phyloP scores from a whole-genome alignment of 1,284 basidiomycete genomes.

The Moesziomyces aphidis region DNA sequence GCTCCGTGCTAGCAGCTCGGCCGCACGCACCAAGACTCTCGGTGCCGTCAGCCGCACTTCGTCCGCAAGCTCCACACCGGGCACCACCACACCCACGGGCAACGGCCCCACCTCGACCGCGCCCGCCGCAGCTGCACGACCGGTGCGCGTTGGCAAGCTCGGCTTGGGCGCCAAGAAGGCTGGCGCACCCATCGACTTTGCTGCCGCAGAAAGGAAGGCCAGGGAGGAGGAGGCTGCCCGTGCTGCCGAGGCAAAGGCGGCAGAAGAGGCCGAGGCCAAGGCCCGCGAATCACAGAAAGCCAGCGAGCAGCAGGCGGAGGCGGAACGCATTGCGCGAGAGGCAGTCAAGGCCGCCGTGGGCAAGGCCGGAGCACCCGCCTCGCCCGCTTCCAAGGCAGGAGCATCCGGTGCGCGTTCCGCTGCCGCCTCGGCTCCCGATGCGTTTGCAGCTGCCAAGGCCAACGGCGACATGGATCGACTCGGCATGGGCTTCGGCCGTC shows the following conservation, averaged over 20 bases:
- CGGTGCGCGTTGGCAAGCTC: slow-evolving; percentile 56
- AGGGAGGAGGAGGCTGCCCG: slow-evolving; percentile 58
- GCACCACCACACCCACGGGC: slow-evolving; percentile 45
- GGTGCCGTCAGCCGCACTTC: slow-evolving; percentile 51
- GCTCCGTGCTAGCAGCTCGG: slow-evolving; percentile 44
- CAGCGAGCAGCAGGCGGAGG: slow-evolving; percentile 47
- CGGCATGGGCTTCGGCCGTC: slow-evolving; percentile 82
- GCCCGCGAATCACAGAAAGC: slow-evolving; percentile 44
- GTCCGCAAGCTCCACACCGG: slow-evolving; percentile 47
- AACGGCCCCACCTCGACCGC: slow-evolving; percentile 33
- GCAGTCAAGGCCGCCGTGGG: slow-evolving; percentile 50
- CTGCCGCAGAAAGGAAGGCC: slow-evolving; percentile 63
- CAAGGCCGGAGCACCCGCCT: slow-evolving; percentile 22
- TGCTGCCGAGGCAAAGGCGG: slow-evolving; percentile 37
- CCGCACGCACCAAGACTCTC: slow-evolving; percentile 37
- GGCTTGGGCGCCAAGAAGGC: slow-evolving; percentile 63
- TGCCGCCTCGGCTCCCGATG: slow-evolving; percentile 25
- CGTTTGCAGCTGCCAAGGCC: slow-evolving; percentile 68
- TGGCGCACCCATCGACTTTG: slow-evolving; percentile 61
- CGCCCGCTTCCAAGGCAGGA: slow-evolving; percentile 15
- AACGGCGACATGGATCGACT: slow-evolving; percentile 74
- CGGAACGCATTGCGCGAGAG: slow-evolving; percentile 54
- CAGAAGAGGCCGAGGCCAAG: slow-evolving; percentile 50
- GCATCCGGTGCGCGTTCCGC: slow-evolving; percentile 19
- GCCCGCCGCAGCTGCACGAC: slow-evolving; percentile 29